Base-by-base conservation (phyloP, 2,329 filamentous ascomycete species). In the Ascosphaera apis region DNA sequence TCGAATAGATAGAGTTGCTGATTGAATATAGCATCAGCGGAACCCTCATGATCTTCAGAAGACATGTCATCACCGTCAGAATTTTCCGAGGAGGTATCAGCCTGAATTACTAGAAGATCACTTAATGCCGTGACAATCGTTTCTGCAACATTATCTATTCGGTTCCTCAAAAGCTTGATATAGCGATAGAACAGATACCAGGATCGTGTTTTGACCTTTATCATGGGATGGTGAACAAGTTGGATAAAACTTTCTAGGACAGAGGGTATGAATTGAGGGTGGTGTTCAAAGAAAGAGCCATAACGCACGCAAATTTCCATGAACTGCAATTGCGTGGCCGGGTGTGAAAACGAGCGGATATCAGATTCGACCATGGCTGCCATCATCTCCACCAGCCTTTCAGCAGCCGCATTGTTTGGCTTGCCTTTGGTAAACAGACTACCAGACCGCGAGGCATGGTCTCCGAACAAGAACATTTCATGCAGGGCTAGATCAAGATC, bases 291-390 rank as follows among this genome's bases (percentile, higher is more conserved):
- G 54, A 93, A 91, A 18, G 74, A 70, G 51, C 76, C 80, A 56
- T 98, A 98, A 35, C 88, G 76, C 37, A 92, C 84, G 53, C 84
- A 92, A 25, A 92, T 91, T 54, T 98, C 88, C 84, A 98, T 93
- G 51, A 91, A 98, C 56, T 93, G 83, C 15, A 98, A 65, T 43
- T 93, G 72, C 36, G 93, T 84, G 12, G 84, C 82, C 1, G 88
- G 86, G 51, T 95, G 88, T 12, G 76, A 72, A 54, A 86, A 91
- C 31, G 67, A 76, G 40, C 81, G 76, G 44, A 93, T 77, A 45
- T 80, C 82, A 84, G 82, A 91, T 53, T 88, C 76, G 37, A 95
- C 78, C 80, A 98, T 86, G 58, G 81, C 84, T 46, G 72, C 67
- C 79, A 98, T 91, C 79, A 98, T 91, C 40, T 75, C 75, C 39